Conservation (phyloP, 179 eudicot genomes). For the Spergularia azorica region DNA sequence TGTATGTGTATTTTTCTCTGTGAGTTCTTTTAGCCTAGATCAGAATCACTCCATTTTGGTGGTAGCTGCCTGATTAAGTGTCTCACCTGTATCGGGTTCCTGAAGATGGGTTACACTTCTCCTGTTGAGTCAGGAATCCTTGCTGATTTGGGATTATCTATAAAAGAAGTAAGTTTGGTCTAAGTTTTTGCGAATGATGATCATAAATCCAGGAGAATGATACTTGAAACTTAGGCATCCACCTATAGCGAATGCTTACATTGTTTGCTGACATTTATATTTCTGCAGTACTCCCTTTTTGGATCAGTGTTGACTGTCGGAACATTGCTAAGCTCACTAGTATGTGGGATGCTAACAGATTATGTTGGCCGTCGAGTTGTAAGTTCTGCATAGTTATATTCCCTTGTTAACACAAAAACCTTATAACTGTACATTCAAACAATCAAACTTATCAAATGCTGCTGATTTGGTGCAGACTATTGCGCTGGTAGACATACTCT, state of each 20-base stretch:
- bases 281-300: slow-evolving; percentile 31
- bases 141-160: slow-evolving; percentile 40
- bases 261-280: too few species aligned
- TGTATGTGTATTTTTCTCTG: too few species aligned
- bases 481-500: slow-evolving; percentile 33
- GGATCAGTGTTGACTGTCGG: slow-evolving; percentile 34
- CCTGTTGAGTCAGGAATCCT: slow-evolving; percentile 39
- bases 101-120: slow-evolving; percentile 44
- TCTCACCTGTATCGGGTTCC: not conserved
- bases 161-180: slow-evolving; percentile 28
- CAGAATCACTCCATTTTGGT: too few species aligned
- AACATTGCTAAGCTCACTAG: slow-evolving; percentile 27
- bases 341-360: slow-evolving; percentile 31
- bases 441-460: not conserved
- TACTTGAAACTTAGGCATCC: too few species aligned
- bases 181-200: too few species aligned
- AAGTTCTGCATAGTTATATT: slow-evolving; percentile 11
- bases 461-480: slow-evolving; percentile 33
- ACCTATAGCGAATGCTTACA: too few species aligned
- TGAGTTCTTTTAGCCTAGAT: too few species aligned
- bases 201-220: too few species aligned
- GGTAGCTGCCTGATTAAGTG: not conserved
- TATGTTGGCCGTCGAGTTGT: slow-evolving; percentile 30
- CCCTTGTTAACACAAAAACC: too few species aligned
- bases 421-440: too few species aligned